Base-by-base conservation (phyloP, 2,329 filamentous ascomycete genomes). In the Penicillium oxalicum region DNA sequence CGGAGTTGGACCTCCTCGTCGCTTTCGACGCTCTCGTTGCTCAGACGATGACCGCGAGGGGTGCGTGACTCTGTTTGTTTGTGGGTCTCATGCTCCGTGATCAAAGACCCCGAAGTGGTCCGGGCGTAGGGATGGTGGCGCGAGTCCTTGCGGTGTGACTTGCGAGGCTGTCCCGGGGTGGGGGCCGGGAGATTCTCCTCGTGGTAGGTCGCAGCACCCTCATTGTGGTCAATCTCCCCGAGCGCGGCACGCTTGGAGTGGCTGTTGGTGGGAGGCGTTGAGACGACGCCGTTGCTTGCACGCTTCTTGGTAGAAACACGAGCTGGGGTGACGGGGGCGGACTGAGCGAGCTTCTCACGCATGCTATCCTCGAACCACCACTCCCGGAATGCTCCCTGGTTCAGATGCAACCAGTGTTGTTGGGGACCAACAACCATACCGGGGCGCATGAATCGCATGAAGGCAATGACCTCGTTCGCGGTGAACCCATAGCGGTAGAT, bases 341-440 rank as follows among this genome's bases (percentile, higher is more conserved):
- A 75, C 58, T 79, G 82, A 69, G 90, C 86, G 49, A 91, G 74
- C 64, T 90, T 87, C 73, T 91, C 87, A 72, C 90, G 89, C 62
- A 93, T 80, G 38, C 76, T 78, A 64, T 88, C 84, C 63, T 87
- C 84, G 56, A 82, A 79, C 88, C 91, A 97, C 93, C 93, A 98
- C 71, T 97, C 90, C n/a, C 93, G 83, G 82, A 98, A 98, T 33
- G 87, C 85, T 33, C 87, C 87, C 71, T 98, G 93, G 74, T 98
- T 96, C 54, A 98, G 80, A 67, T 98, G 93, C 47, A 98, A 80
- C 93, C 93, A 98, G 72, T 98, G 93, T 72, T 98, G 93, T 67
- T 98, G 93, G 35, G 93, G 93, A 0, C 93, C 93, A 45, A 98
- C 93, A 5, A 98, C 93, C 93, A 98, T 98, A 45, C 93, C 93